Evolutionary conservation across 768 basidiomycete species (phyloP), one percentile per base, ranked within the genome.

Genomic region (Rhizopogon roseolus): DNA sequence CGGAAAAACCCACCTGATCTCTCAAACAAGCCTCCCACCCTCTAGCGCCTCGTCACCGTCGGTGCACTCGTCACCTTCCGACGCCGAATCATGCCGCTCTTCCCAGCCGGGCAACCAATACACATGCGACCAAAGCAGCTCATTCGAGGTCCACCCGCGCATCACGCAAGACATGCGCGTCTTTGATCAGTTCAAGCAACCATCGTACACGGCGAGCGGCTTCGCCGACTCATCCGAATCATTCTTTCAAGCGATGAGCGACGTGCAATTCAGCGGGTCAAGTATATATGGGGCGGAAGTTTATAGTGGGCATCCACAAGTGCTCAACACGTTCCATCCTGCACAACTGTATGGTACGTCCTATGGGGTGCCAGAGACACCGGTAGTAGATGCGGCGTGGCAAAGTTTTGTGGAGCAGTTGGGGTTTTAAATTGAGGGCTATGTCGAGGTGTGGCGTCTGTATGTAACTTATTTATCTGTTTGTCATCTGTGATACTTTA

Each of bases 391-490:
- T 61, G 69, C 83, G 16, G 78, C 82, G 1, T 88, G 85, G 85
- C 79, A 81, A 62, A 78, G 74, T 56, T 83, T 88, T 41, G 80
- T 85, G 41, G 82, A 86, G 63, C 86, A 88, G 58, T 71, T 88
- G 41, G 86, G 86, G 2, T 78, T 77, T 55, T 75, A 54, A 66
- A 41, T 7, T 29, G 7, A 16, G n/a, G 17, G 38, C 16, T 40
- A 27, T 16, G 14, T n/a, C 4, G 42, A 27, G 22, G 43, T n/a
- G 16, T 40, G 19, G 13, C 22, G 16, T n/a, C 44, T 36, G 10
- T 17, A 6, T n/a, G n/a, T 22, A 14, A 46, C 6, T 32, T 32
- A 46, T 32, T 25, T 29, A 32, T 17, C 29, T 34, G 13, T 19
- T 22, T 46, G 11, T 11, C 17, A 10, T 17, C 28, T 19, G 17